Base-by-base conservation (phyloP, 495 filamentous ascomycete species). In the Neurospora sp. region DNA sequence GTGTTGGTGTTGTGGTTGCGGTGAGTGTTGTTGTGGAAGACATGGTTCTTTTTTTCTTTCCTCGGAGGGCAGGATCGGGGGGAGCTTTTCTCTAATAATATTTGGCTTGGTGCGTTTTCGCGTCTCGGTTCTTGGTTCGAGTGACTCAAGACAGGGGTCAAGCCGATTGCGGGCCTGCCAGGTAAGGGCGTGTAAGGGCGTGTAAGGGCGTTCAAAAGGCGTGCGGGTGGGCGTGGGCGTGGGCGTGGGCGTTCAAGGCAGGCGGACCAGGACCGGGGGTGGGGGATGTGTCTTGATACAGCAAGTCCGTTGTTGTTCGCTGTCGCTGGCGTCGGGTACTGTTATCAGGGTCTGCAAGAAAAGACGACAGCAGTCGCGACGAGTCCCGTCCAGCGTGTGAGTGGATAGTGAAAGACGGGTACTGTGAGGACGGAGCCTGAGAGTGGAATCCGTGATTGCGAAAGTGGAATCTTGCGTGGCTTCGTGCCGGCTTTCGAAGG, bases 161-260 rank as follows among this genome's bases (percentile, higher is more conserved):
- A 71, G 75, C 78, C 78, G 78, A 80, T 78, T 78, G 73, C 78
- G 78, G 77, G 75, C 76, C 73, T 44, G 77, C 70, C 74, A 41
- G 23, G 54, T 66, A 62, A 62, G 54, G 54, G 54, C 54, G 54
- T 62, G 27, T 35, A 59, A 54, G 20, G 48, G 20, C 23, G 20
- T 71, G 46, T 8, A 39, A 46, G 74, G 72, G 76, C 39, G 76
- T 74, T 39, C 3, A 20, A 48, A 59, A 27, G 23, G 48, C 48
- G 48, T 59, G 48, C 20, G 48, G 11, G 48, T 40, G 72, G 72
- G 27, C 27, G 27, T 40, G 72, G 72, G 27, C 27, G 27, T 40
- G 72, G 72, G 76, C 38, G 74, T 54, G 46, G 46, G 23, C 23
- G 54, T 62, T 62, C 54, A 62, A 62, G 54, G 54, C 54, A 62